Evolutionary conservation across 345 rosid species (phyloP), one percentile per base, ranked within the genome.

Genomic region (Carallia brachiata): DNA sequence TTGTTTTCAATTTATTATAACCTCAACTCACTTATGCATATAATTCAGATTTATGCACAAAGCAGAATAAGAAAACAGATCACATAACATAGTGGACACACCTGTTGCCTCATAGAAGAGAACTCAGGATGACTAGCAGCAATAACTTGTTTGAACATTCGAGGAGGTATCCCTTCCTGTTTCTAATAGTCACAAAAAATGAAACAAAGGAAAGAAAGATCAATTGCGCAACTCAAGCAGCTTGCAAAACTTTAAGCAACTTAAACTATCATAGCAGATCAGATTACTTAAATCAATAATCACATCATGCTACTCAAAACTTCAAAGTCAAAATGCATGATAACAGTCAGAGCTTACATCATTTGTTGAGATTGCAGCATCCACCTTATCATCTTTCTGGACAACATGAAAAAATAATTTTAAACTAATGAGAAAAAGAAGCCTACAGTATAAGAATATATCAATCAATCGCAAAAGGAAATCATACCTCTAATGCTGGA

Each of bases 31-130:
- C 7, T 23, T 19, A 56, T 27, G 2, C 32, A 23, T 13, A n/a
- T 6, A 18, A 60, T 34, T 48, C 23, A 19, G 47, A 17, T 34
- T 15, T 60, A 61, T 32, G 5, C 3, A 58, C 9, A 50, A 57
- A 55, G 34, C 44, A 61, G 47, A 67, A 6, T 2, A 65, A 47
- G 47, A 61, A 39, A 50, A 52, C 27, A 60, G 50, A 36, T n/a
- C 5, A 13, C 4, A 15, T 12, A 71, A 18, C 19, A 61, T 10
- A 50, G 23, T 37, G 56, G 55, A 60, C 65, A 65, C 73, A 96
- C 98, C 96, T 92, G 99, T 70, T 96, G 99, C 78, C 98, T 89
- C 95, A 96, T 82, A 55, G 98, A 78, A 73, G 98, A 90, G 74
- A 96, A 96, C 74, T 92, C 99, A 5, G 89, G 89, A 70, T 96